A percentile compares a stretch with the other conserved stretches of the same genome.
phyloP scores from a whole-genome alignment of 352 stramenopile species.

The Phytophthora brassicae region DNA sequence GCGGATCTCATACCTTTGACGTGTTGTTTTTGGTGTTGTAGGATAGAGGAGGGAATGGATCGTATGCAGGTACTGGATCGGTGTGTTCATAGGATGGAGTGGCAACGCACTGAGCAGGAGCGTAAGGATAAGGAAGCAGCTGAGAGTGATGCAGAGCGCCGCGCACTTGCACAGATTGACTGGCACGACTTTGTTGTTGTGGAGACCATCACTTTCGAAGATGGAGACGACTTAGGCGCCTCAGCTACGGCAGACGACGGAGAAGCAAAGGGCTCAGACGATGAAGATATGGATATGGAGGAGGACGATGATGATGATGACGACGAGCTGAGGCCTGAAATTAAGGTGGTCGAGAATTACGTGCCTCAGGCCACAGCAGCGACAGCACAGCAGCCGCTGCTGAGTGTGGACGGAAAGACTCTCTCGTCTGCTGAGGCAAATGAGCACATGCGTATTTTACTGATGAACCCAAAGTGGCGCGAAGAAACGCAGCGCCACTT shows the following conservation, averaged over 20 bases:
- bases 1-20: constrained; percentile 7
- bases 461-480: constrained; percentile 98
- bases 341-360: constrained; percentile 89
- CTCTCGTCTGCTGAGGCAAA: constrained; percentile 88
- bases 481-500: constrained; percentile 95
- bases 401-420: constrained; percentile 88
- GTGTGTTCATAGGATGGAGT: constrained; percentile 85
- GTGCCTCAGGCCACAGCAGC: constrained; percentile 52
- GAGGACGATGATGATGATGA: constrained; percentile 72
- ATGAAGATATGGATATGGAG: constrained; percentile 91
- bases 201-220: constrained; percentile 97
- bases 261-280: constrained; percentile 58
- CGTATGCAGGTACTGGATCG: constrained; percentile 87
- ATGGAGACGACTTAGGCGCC: constrained; percentile 74
- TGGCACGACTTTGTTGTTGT: constrained; percentile 99
- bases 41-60: constrained; percentile 71
- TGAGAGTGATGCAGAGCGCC: constrained; percentile 73
- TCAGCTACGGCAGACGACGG: constrained; percentile 27
- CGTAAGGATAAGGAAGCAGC: constrained; percentile 67
- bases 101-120: constrained; percentile 74
- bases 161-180: constrained; percentile 90
- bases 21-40: constrained; percentile 10
- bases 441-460: constrained; percentile 99
- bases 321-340: constrained; percentile 50
- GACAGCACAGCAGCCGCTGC: constrained; percentile 43